A percentile compares a stretch with the other conserved stretches of the same genome.
phyloP scores from a whole-genome alignment of 2,329 filamentous ascomycete species.

The Venturia pyrina region DNA sequence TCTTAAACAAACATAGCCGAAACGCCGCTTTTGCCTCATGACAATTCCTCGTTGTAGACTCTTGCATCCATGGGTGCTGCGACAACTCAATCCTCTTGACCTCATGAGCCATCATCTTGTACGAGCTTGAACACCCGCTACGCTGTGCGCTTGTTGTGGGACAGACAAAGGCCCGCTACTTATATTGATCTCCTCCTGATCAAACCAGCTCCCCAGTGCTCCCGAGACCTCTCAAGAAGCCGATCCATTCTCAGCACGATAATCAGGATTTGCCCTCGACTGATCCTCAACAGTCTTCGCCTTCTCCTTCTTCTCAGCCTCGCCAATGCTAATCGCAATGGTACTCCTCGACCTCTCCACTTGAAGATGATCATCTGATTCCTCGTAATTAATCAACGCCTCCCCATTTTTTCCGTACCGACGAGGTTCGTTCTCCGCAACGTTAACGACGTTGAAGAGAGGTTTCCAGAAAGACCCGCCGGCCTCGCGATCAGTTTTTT shows the following conservation, averaged over 20 bases:
- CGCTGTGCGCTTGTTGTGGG: not conserved
- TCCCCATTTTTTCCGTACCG: slow-evolving; percentile 50
- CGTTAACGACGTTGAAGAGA: slow-evolving; percentile 4
- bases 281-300: not conserved
- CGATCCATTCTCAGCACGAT: not conserved
- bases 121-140: not conserved
- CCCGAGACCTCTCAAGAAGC: not conserved
- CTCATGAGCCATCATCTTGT: not conserved
- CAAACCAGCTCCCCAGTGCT: not conserved
- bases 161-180: not conserved
- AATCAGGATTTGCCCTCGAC: not conserved
- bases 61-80: not conserved
- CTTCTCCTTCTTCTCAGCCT: not conserved
- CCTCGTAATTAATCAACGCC: slow-evolving; percentile 19
- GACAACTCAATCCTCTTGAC: not conserved
- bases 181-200: not conserved
- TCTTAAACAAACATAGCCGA: not conserved
- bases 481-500: not conserved
- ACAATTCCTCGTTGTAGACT: not conserved
- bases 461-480: not conserved
- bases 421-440: slow-evolving; percentile 35
- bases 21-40: not conserved
- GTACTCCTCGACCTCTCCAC: not conserved
- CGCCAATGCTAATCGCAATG: not conserved
- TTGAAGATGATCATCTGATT: slow-evolving; percentile 33